phyloP scores from a whole-genome alignment of 2,329 filamentous ascomycete genomes.

The Uncinocarpus reesii region DNA sequence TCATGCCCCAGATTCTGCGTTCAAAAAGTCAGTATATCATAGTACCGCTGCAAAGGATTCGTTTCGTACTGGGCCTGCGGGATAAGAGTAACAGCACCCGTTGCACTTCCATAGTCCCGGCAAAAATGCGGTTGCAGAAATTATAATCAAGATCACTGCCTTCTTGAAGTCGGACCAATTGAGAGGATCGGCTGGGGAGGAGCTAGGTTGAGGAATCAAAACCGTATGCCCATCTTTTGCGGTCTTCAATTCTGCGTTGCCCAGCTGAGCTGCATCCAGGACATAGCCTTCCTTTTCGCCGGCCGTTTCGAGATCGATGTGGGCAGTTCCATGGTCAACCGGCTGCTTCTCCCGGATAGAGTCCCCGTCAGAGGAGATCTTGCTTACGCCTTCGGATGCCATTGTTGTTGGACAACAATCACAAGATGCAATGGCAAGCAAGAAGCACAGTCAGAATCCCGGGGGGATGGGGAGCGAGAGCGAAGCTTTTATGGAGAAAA shows the following conservation, averaged over 20 bases:
- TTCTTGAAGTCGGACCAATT: constrained; percentile 31
- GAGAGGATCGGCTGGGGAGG: constrained; percentile 30
- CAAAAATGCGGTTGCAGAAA: constrained; percentile 31
- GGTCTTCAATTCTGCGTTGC: constrained; percentile 22
- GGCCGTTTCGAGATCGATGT: neutral
- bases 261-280: constrained; percentile 23
- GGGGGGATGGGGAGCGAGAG: neutral
- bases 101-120: constrained; percentile 37
- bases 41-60: too few species aligned
- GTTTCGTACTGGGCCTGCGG: constrained; percentile 28
- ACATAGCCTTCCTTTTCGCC: constrained; percentile 24
- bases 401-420: neutral
- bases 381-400: neutral
- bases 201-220: constrained; percentile 31
- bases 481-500: neutral
- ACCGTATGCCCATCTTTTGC: constrained; percentile 28
- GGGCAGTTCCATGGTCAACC: neutral
- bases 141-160: constrained; percentile 30
- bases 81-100: constrained; percentile 33
- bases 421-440: neutral
- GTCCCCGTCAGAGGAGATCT: neutral
- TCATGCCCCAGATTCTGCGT: constrained; percentile 30
- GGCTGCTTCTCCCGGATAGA: neutral
- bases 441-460: neutral
- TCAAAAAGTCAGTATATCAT: neutral